phyloP scores from a whole-genome alignment of 2,329 filamentous ascomycete genomes.

The Sporothrix phasma region DNA sequence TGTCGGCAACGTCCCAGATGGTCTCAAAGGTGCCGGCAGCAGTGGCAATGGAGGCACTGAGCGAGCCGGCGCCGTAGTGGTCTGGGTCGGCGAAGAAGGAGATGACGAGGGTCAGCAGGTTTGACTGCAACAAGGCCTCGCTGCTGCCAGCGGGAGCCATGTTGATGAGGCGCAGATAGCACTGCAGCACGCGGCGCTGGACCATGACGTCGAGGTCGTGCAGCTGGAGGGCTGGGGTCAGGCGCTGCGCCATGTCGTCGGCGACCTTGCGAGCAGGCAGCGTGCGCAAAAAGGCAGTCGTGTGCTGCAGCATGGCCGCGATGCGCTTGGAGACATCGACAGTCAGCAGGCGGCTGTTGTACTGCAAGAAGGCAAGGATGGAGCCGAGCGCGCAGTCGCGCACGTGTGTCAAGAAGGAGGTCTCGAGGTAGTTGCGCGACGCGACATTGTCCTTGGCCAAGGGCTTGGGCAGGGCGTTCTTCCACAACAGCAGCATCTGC shows the following conservation, averaged over 20 bases:
- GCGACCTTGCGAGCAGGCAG: slow-evolving; percentile 74
- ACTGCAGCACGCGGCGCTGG: slow-evolving; percentile 83
- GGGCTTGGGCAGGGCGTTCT: slow-evolving; percentile 90
- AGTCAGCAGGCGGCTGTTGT: slow-evolving; percentile 83
- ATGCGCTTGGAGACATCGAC: slow-evolving; percentile 90
- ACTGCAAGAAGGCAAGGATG: slow-evolving; percentile 84
- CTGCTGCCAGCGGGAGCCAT: slow-evolving; percentile 75
- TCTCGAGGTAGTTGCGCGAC: slow-evolving; percentile 73
- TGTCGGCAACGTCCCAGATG: slow-evolving; percentile 91
- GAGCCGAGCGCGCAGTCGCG: slow-evolving; percentile 88
- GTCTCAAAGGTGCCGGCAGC: slow-evolving; percentile 84
- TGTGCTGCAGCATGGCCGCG: slow-evolving; percentile 90
- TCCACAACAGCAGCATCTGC: slow-evolving; percentile 88
- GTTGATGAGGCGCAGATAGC: slow-evolving; percentile 84
- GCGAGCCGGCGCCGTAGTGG: slow-evolving; percentile 70
- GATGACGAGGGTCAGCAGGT: slow-evolving; percentile 78
- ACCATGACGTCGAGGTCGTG: slow-evolving; percentile 91
- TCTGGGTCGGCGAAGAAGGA: slow-evolving; percentile 90
- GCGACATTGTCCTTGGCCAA: slow-evolving; percentile 85
- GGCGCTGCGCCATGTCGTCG: slow-evolving; percentile 74
- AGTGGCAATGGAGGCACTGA: slow-evolving; percentile 86
- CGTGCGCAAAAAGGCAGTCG: slow-evolving; percentile 76
- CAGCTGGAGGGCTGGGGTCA: slow-evolving; percentile 78
- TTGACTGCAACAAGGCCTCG: slow-evolving; percentile 82
- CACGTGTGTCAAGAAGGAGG: slow-evolving; percentile 88